phyloP scores from a whole-genome alignment of 805 yeast genomes.

The Kurtzmaniella fragi region DNA sequence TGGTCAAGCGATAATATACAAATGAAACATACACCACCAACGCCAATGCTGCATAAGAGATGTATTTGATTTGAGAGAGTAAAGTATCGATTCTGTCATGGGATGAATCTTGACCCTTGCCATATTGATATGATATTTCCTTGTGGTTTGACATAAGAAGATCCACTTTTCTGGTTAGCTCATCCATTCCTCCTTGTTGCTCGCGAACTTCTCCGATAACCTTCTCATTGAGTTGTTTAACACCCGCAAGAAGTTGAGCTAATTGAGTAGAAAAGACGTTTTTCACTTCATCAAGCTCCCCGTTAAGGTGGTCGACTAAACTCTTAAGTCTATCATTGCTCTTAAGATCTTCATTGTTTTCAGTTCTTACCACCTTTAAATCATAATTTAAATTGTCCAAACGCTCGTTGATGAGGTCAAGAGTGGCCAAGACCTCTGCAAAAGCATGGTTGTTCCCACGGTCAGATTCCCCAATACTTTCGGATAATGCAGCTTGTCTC shows the following conservation, averaged over 20 bases:
- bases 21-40: no score
- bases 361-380: constrained; percentile 7
- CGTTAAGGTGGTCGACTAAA: no score
- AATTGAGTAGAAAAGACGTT: constrained; percentile 21
- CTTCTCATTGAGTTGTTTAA: constrained; percentile 28
- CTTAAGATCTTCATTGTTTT: constrained; percentile 1
- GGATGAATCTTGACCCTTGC: constrained; percentile 1
- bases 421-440: constrained; percentile 1
- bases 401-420: not conserved
- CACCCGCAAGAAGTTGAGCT: constrained; percentile 24
- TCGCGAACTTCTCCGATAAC: constrained; percentile 39
- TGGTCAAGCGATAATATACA: constrained; percentile 38
- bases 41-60: constrained; percentile 7
- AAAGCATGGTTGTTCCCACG: not conserved
- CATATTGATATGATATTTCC: constrained; percentile 28
- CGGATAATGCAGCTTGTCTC: constrained; percentile 4
- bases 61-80: constrained; percentile 27
- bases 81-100: constrained; percentile 1
- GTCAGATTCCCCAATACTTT: not conserved
- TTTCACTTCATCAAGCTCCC: no score
- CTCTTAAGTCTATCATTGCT: no score
- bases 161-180: constrained; percentile 33
- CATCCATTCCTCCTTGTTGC: constrained; percentile 31
- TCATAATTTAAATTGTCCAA: constrained; percentile 3
- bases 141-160: constrained; percentile 35